Evolutionary conservation across 192 early-diverging fungal genomes (phyloP).

Genomic region (Phlyctochytrium arcticum): DNA sequence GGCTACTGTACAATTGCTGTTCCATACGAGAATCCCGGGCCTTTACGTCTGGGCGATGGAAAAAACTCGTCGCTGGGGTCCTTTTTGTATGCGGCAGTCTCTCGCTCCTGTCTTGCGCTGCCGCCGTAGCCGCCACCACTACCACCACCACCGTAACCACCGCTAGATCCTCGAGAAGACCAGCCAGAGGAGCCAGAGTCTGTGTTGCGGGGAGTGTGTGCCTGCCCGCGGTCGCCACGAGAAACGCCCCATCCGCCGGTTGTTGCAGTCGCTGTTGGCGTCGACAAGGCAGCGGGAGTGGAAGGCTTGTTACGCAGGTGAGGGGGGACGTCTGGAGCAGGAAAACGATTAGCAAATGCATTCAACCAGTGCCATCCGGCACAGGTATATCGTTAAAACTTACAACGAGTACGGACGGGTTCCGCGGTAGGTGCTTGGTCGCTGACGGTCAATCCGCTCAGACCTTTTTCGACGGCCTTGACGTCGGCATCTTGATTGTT

Average conservation of each 20-base stretch:
- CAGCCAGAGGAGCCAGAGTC: too few species aligned
- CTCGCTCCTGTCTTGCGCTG: too few species aligned
- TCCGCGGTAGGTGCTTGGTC: not conserved
- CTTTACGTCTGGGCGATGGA: slow-evolving; percentile 63
- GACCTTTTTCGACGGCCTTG: slow-evolving; percentile 23
- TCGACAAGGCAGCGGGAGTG: not conserved
- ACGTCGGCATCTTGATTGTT: slow-evolving; percentile 1
- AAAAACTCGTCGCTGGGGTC: slow-evolving; percentile 64
- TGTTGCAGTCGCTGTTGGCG: not conserved
- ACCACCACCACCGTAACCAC: too few species aligned
- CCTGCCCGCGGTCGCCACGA: not conserved
- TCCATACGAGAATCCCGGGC: slow-evolving; percentile 75
- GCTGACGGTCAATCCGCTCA: slow-evolving; percentile 8
- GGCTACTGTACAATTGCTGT: slow-evolving; percentile 61
- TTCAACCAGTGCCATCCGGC: too few species aligned
- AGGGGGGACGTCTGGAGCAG: slow-evolving; percentile 20
- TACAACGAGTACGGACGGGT: not conserved
- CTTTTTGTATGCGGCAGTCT: slow-evolving; percentile 17
- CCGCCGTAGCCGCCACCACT: not conserved
- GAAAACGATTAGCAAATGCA: too few species aligned
- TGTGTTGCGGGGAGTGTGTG: not conserved
- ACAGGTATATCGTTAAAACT: not conserved
- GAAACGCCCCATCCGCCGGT: too few species aligned
- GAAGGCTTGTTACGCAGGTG: slow-evolving; percentile 12
- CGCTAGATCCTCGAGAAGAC: not conserved